Percentiles rank a stretch among this genome's conserved stretches.
Evolutionary conservation across 2,329 filamentous ascomycete species (phyloP).

Genomic region (Ceratocystis colombiana): DNA sequence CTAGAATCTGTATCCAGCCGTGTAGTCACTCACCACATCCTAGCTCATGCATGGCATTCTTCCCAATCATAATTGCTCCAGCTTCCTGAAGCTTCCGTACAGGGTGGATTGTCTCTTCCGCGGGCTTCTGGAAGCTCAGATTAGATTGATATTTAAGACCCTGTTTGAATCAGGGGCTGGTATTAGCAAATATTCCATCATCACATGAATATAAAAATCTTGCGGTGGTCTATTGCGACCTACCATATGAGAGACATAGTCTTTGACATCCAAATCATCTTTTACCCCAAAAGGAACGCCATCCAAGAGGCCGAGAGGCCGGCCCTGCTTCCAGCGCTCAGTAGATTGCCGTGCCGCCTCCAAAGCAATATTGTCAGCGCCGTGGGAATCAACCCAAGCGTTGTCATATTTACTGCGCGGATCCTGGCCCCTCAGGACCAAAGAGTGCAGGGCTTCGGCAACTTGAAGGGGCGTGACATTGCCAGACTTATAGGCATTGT

Average conservation of each 20-base stretch:
- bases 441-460: conserved; percentile 56
- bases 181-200: neutral
- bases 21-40: conserved; percentile 48
- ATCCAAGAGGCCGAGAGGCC: conserved; percentile 59
- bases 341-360: conserved; percentile 64
- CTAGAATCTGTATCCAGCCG: conserved; percentile 12
- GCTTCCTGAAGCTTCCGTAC: conserved; percentile 60
- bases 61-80: conserved; percentile 65
- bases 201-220: neutral
- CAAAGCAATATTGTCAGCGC: conserved; percentile 46
- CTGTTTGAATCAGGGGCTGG: conserved; percentile 3
- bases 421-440: conserved; percentile 52
- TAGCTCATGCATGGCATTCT: conserved; percentile 70
- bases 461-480: conserved; percentile 62
- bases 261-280: conserved; percentile 64
- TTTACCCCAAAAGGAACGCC: conserved; percentile 77
- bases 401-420: conserved; percentile 53
- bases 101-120: conserved; percentile 55
- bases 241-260: conserved; percentile 60
- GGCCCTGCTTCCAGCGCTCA: conserved; percentile 56
- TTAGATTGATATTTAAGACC: conserved; percentile 43
- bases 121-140: conserved; percentile 41
- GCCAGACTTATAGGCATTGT: conserved; percentile 61
- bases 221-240: conserved; percentile 30
- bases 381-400: conserved; percentile 61